A percentile compares a stretch with the other conserved stretches of the same genome.
phyloP scores from a whole-genome alignment of 345 rosid genomes.

The Syzygium aqueum region DNA sequence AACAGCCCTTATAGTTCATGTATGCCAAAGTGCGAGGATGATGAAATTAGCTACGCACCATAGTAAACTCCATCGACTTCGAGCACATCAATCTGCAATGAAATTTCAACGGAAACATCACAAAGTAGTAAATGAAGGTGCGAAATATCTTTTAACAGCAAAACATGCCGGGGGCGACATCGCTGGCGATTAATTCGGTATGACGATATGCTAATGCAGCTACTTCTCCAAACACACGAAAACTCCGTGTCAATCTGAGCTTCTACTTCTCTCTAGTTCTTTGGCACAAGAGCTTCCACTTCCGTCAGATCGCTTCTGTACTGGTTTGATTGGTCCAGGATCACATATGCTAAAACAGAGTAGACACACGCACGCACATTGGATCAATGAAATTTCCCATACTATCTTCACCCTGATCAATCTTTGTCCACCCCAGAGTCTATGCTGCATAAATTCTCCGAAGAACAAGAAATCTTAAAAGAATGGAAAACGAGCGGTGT shows the following conservation, averaged over 20 bases:
- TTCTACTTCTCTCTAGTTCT: neutral
- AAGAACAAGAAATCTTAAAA: neutral
- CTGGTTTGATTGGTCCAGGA: neutral
- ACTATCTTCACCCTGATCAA: neutral
- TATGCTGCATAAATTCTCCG: neutral
- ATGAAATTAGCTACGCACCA: constrained; percentile 19
- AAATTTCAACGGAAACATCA: neutral
- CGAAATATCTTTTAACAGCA: neutral
- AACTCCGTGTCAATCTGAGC: neutral
- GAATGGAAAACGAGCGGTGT: neutral
- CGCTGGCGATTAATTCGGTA: too few species aligned
- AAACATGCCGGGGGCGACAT: neutral
- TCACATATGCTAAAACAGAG: neutral
- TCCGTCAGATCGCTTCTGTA: neutral
- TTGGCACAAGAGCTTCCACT: neutral
- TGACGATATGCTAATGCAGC: neutral
- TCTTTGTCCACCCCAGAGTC: neutral
- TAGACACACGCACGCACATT: neutral
- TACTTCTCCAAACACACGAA: neutral
- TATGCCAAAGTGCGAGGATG: neutral
- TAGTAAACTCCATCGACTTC: constrained; percentile 89
- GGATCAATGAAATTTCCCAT: neutral
- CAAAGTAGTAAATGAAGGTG: neutral
- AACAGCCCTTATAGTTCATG: neutral
- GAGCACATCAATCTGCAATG: constrained; percentile 83